phyloP scores from a whole-genome alignment of 2,329 filamentous ascomycete genomes.

The Diplodia scrobiculata region DNA sequence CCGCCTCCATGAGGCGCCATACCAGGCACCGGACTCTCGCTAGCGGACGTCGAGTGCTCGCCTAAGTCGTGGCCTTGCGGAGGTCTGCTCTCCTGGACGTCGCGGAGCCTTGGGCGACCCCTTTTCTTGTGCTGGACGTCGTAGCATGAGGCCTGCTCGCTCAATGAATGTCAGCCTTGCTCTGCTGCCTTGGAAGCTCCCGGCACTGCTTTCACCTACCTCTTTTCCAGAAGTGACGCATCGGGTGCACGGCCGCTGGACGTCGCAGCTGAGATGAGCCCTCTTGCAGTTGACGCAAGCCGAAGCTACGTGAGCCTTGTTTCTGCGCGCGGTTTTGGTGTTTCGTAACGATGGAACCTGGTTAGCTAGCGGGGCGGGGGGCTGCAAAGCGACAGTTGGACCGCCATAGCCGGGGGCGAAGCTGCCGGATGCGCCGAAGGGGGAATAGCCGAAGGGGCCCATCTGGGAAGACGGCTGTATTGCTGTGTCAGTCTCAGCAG shows the following conservation, averaged over 20 bases:
- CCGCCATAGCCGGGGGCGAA: slow-evolving; percentile 19
- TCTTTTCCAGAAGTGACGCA: slow-evolving; percentile 76
- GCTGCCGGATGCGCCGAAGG: slow-evolving; percentile 20
- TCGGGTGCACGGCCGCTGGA: slow-evolving; percentile 75
- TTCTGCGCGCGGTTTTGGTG: slow-evolving; percentile 48
- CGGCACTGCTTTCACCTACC: slow-evolving; percentile 39
- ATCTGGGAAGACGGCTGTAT: slow-evolving; percentile 19
- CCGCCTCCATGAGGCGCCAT: slow-evolving; percentile 34
- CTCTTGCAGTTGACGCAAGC: slow-evolving; percentile 84
- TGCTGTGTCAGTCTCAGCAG: slow-evolving; percentile 21
- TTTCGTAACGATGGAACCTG: slow-evolving; percentile 31
- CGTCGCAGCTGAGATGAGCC: slow-evolving; percentile 69
- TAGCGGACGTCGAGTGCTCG: slow-evolving; percentile 36
- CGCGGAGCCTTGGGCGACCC: slow-evolving; percentile 73
- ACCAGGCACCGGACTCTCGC: slow-evolving; percentile 36
- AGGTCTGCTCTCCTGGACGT: slow-evolving; percentile 60
- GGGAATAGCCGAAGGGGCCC: slow-evolving; percentile 26
- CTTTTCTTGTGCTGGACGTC: slow-evolving; percentile 87
- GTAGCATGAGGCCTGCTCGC: slow-evolving; percentile 67
- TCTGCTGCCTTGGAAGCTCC: not conserved
- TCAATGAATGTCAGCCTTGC: slow-evolving; percentile 4
- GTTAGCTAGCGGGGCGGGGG: slow-evolving; percentile 15
- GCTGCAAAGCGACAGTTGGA: slow-evolving; percentile 21
- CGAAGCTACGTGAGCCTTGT: slow-evolving; percentile 79
- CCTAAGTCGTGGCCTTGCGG: slow-evolving; percentile 36